Percentiles rank a stretch among this genome's conserved stretches.
Conservation (phyloP, 2,329 filamentous ascomycete genomes). For the Fusarium albidum region DNA sequence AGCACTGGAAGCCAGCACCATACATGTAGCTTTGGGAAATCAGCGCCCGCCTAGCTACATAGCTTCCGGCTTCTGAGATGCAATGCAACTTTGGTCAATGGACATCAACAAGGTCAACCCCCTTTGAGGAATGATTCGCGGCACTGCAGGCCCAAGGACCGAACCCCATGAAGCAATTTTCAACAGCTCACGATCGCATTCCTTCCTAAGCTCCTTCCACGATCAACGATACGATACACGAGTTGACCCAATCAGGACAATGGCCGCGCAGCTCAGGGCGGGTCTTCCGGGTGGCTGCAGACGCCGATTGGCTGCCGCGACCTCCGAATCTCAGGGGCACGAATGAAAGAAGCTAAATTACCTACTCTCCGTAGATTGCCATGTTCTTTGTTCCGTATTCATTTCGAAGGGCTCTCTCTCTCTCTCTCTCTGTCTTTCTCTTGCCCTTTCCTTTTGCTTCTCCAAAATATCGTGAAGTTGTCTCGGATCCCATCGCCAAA, state of each 20-base stretch:
- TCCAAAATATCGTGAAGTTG: slow-evolving; percentile 1
- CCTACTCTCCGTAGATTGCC: too few relatives aligned
- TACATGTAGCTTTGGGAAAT: slow-evolving; percentile 10
- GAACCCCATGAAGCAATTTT: too few relatives aligned
- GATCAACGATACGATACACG: slow-evolving; percentile 16
- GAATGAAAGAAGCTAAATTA: slow-evolving; percentile 16
- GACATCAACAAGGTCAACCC: too few relatives aligned
- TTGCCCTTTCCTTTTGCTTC: neutral
- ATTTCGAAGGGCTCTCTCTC: slow-evolving; percentile 7
- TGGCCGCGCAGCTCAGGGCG: slow-evolving; percentile 23
- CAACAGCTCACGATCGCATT: too few relatives aligned
- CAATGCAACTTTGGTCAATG: slow-evolving; percentile 7
- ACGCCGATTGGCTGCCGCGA: slow-evolving; percentile 5
- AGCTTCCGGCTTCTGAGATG: slow-evolving; percentile 5
- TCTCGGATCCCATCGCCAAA: slow-evolving; percentile 1
- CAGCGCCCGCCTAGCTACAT: neutral
- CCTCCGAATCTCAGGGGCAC: slow-evolving; percentile 19
- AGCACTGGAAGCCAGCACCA: neutral
- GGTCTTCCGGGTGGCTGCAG: slow-evolving; percentile 3
- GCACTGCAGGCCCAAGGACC: too few relatives aligned
- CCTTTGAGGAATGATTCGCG: too few relatives aligned
- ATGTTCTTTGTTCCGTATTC: neutral
- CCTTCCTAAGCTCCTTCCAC: neutral
- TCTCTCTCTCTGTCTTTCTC: neutral
- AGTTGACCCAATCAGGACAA: slow-evolving; percentile 18